These are phyloP conservation scores for Mucor lusitanicus DNA, from an alignment of 371 early-diverging fungal genomes.

Conservation along the genomic window DNA sequence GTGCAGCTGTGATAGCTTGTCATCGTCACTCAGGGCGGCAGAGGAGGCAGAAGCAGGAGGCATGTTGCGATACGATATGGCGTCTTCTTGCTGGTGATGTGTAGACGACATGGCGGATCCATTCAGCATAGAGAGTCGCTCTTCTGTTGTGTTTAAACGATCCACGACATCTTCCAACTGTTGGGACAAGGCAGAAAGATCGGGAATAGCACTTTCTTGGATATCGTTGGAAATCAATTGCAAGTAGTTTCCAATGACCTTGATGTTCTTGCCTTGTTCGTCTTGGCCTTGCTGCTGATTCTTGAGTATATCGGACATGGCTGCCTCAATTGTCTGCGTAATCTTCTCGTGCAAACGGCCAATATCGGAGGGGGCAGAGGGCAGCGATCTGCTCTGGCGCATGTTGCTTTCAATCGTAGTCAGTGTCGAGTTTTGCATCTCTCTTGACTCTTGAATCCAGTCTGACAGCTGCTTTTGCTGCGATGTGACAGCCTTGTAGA, in stretches of 20 bases:
- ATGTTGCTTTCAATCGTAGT: conserved; percentile 4
- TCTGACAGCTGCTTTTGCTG: conserved; percentile 18
- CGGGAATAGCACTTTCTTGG: conserved; percentile 39
- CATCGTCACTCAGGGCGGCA: conserved; percentile 10
- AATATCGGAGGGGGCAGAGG: conserved; percentile 10
- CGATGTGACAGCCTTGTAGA: conserved; percentile 5
- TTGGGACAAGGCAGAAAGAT: conserved; percentile 31
- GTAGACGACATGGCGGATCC: conserved; percentile 4
- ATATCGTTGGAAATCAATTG: conserved; percentile 40
- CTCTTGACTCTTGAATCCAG: conserved; percentile 17
- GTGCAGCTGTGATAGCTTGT: conserved; percentile 28
- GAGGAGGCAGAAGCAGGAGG: neutral
- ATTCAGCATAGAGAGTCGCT: conserved; percentile 14
- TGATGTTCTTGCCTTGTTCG: conserved; percentile 40
- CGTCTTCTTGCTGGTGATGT: neutral
- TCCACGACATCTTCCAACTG: conserved; percentile 42
- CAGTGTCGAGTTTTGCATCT: conserved; percentile 9
- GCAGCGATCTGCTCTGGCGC: neutral
- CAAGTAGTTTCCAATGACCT: conserved; percentile 38
- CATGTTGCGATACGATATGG: neutral
- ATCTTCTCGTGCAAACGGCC: conserved; percentile 18
- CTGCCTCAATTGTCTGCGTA: conserved; percentile 4
- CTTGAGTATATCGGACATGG: conserved; percentile 21
- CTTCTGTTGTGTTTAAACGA: conserved; percentile 21
- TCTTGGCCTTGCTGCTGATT: conserved; percentile 26